A percentile compares a stretch with the other conserved stretches of the same genome.
Conservation (phyloP, 1,284 basidiomycete genomes). For the Ceratobasidium sp. region DNA sequence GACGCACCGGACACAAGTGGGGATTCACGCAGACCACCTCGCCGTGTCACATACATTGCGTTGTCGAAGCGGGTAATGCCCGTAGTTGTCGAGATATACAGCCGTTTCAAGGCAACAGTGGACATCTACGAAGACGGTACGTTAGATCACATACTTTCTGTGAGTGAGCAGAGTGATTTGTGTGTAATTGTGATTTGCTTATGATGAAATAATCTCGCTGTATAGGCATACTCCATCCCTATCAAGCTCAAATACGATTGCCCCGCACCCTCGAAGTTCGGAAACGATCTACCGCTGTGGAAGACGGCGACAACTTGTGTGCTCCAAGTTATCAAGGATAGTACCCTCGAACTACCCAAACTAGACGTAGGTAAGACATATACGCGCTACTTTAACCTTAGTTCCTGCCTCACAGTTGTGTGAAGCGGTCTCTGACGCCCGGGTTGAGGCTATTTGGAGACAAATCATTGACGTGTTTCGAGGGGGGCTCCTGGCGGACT, state of each 20-base stretch:
- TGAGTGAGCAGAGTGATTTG: conserved; percentile 52
- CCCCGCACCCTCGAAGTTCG: conserved; percentile 82
- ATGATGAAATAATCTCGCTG: conserved; percentile 11
- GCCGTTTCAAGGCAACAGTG: conserved; percentile 63
- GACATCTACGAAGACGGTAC: conserved; percentile 82
- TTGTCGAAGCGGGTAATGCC: conserved; percentile 88
- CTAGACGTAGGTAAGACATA: conserved; percentile 56
- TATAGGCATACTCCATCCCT: conserved; percentile 82
- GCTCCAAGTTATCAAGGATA: conserved; percentile 69
- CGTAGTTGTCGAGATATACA: conserved; percentile 72
- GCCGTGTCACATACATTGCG: conserved; percentile 83
- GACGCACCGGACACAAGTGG: conserved; percentile 53
- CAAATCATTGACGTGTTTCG: conserved; percentile 83
- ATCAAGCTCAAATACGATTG: conserved; percentile 95
- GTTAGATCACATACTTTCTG: conserved; percentile 79
- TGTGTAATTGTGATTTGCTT: neutral
- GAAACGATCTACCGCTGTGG: conserved; percentile 86
- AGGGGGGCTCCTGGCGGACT: conserved; percentile 83
- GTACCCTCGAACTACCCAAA: conserved; percentile 58
- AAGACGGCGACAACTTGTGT: conserved; percentile 82
- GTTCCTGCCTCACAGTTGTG: neutral
- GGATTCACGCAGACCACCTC: conserved; percentile 54
- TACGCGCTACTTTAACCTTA: neutral
- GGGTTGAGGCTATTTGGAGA: conserved; percentile 79
- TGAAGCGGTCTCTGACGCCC: conserved; percentile 63